Evolutionary conservation across 2,329 filamentous ascomycete species (phyloP), one percentile per base, ranked within the genome.

Genomic region (Fusarium burgessii): DNA sequence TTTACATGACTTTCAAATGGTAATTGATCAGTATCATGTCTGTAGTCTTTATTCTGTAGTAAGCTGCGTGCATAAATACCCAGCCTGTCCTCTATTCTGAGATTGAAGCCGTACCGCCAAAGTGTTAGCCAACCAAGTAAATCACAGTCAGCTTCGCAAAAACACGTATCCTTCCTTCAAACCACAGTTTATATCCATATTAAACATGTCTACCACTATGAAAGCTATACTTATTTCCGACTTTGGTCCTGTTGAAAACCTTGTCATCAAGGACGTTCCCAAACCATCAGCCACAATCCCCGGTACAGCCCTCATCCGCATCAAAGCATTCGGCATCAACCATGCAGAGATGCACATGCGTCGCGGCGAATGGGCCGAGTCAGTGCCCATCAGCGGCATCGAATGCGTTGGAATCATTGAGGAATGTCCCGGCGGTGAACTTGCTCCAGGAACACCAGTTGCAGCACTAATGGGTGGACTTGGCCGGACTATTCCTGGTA

Each of bases 331-430:
- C 25, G 35, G 49, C 18, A 29, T 52, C 35, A 52, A 40, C 13
- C 49, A 40, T 7, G 49, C 35, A 12, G 49, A 52, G 25, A 52
- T 52, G 35, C 49, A 52, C 9, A 52, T 52, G 49, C 49, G 35
- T 5, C 49, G 49, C 6, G 49, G 49, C 1, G 35, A 52, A 52
- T 52, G 35, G 35, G 35, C 49, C 3, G 35, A 40, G 14, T 52
- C 49, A 12, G 49, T 40, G 0, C 49, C 35, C 3, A 52, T 52
- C 1, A 52, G 49, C 7, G 36, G 36, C 14, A 54, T 54, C 2
- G 50, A 54, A 14, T 54, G 50, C 27, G 50, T 54, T 1, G 36
- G 50, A 11, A 14, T 41, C 0, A 13, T 54, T 1, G 25, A 54
- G 5, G 17, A 20, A 5, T 54, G 50, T 20, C 25, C 50, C 7